These are phyloP conservation scores for Vanilla planifolia DNA, from an alignment of 106 monocot genomes.

Conservation along the genomic window DNA sequence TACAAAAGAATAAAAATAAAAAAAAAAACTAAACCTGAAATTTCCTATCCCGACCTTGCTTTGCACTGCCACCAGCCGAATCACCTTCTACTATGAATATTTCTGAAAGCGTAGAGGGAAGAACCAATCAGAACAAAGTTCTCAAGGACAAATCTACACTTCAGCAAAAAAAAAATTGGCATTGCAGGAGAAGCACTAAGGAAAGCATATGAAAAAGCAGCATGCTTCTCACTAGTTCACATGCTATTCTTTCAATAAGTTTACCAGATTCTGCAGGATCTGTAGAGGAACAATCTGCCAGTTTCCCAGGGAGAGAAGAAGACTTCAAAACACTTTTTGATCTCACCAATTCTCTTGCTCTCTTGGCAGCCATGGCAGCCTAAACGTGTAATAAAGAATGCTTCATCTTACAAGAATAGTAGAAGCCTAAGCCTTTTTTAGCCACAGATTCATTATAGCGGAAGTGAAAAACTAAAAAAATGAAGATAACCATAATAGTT, in stretches of 20 bases:
- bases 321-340: constrained; percentile 91
- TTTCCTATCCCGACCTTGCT: constrained; percentile 96
- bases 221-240: background rate
- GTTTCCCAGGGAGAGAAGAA: constrained; percentile 96
- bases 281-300: constrained; percentile 85
- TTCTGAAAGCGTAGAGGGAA: constrained; percentile 37
- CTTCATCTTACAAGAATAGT: background rate
- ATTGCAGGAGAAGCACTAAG: background rate
- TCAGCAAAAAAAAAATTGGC: background rate
- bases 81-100: constrained; percentile 99
- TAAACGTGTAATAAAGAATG: constrained; percentile 17
- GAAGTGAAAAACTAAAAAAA: background rate
- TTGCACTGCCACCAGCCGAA: constrained; percentile 97
- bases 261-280: constrained; percentile 94
- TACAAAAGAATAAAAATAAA: background rate
- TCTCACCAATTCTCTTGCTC: constrained; percentile 92
- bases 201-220: background rate
- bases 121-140: background rate
- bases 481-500: background rate
- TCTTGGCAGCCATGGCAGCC: constrained; percentile 96
- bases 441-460: background rate
- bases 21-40: constrained; percentile 63
- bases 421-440: too few relatives aligned
- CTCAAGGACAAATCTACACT: background rate
- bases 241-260: background rate